These are phyloP conservation scores for Leishmania gerbilli DNA, from an alignment of 208 protist genomes.

Conservation along the genomic window DNA sequence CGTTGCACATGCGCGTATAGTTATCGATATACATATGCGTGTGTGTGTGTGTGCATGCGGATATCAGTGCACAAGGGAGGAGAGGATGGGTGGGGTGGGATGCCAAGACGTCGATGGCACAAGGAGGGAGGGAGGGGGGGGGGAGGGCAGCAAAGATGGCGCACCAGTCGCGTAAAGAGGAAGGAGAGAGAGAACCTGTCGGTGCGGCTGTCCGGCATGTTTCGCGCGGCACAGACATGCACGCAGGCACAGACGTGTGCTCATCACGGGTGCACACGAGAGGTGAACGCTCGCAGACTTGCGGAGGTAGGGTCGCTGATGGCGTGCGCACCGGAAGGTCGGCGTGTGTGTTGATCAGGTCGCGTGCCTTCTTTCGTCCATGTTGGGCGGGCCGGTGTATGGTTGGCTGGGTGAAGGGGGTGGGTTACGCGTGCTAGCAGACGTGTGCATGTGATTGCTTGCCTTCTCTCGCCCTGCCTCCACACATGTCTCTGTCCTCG, in stretches of 20 bases:
- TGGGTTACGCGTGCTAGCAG: background rate
- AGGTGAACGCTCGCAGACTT: background rate
- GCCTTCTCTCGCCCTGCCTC: background rate
- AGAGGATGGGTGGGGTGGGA: background rate
- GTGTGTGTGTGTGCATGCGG: background rate
- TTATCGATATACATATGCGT: no score
- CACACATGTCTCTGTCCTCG: background rate
- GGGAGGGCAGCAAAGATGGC: background rate
- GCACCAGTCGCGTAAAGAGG: background rate
- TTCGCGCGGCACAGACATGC: background rate
- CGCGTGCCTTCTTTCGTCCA: background rate
- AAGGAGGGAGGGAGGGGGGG: background rate
- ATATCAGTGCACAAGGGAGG: background rate
- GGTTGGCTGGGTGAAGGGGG: background rate
- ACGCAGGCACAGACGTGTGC: background rate
- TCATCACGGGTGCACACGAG: background rate
- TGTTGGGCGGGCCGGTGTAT: background rate
- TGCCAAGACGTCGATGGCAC: background rate
- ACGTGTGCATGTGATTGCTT: no score
- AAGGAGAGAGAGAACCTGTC: background rate
- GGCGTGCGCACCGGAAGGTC: background rate
- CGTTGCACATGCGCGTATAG: background rate
- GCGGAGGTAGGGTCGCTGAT: background rate
- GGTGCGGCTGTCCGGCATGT: background rate
- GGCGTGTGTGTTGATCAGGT: background rate